These are phyloP conservation scores for Penicillium pancosmium DNA, from an alignment of 495 filamentous ascomycete genomes.

Conservation along the genomic window DNA sequence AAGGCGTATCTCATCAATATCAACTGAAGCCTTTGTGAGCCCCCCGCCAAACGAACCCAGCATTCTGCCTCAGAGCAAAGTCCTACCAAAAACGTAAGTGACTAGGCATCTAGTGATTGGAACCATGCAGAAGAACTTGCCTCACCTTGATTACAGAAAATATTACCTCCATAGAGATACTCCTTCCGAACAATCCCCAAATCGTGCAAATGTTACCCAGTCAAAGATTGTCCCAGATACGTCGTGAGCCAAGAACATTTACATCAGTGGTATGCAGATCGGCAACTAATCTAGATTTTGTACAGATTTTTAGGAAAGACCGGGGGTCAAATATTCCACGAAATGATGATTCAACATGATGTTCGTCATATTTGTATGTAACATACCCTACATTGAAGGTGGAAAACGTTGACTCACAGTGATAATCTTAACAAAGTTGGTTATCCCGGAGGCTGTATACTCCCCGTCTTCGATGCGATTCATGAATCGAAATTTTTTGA, in stretches of 20 bases:
- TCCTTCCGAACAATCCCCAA: not conserved
- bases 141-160: no score
- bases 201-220: not conserved
- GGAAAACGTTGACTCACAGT: not conserved
- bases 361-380: slow-evolving; percentile 75
- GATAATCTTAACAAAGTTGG: slow-evolving; percentile 31
- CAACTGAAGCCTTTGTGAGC: not conserved
- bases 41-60: not conserved
- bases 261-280: not conserved
- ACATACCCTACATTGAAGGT: not conserved
- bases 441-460: slow-evolving; percentile 51
- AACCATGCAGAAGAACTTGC: no score
- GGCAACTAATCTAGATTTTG: not conserved
- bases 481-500: slow-evolving; percentile 64
- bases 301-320: slow-evolving; percentile 80
- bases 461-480: slow-evolving; percentile 63
- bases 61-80: not conserved
- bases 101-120: no score
- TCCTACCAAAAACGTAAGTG: no score
- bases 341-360: slow-evolving; percentile 85
- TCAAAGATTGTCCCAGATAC: not conserved
- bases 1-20: not conserved
- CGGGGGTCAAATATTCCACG: slow-evolving; percentile 89
- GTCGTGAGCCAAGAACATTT: not conserved
- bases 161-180: not conserved